Conservation (phyloP, 2,329 filamentous ascomycete genomes). For the Neurospora crassa region DNA sequence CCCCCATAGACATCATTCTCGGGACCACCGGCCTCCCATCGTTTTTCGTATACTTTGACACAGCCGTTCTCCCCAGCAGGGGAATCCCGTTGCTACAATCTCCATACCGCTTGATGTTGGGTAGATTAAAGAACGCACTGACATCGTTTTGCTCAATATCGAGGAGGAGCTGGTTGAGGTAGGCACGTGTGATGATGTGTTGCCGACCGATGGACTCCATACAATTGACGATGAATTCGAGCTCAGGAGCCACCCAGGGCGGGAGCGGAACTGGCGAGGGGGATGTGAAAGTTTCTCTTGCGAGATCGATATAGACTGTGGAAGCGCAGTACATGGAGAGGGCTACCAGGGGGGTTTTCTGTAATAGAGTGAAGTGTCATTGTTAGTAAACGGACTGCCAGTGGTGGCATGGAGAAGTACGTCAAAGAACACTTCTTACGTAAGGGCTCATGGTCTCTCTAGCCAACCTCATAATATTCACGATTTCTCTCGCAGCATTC, state of each 20-base stretch:
- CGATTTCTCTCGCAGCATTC: slow-evolving; percentile 75
- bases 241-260: slow-evolving; percentile 36
- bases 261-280: slow-evolving; percentile 58
- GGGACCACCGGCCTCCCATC: not conserved
- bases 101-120: slow-evolving; percentile 21
- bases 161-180: slow-evolving; percentile 75
- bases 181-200: slow-evolving; percentile 70
- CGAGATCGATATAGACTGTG: slow-evolving; percentile 72
- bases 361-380: not conserved
- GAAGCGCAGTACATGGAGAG: slow-evolving; percentile 80
- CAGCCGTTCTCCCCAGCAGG: slow-evolving; percentile 34
- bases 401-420: not conserved
- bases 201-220: slow-evolving; percentile 68
- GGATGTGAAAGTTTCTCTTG: slow-evolving; percentile 64
- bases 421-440: slow-evolving; percentile 38
- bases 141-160: slow-evolving; percentile 56
- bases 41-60: slow-evolving; percentile 29
- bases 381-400: not conserved
- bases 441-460: slow-evolving; percentile 57
- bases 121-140: slow-evolving; percentile 8
- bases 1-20: not conserved
- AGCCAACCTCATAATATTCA: slow-evolving; percentile 71
- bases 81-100: slow-evolving; percentile 31
- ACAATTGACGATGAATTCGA: slow-evolving; percentile 69
- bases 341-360: slow-evolving; percentile 71